Percentiles rank a stretch among this genome's conserved stretches.
phyloP scores from a whole-genome alignment of 2,329 filamentous ascomycete species.

The Leptosphaerulina australis region DNA sequence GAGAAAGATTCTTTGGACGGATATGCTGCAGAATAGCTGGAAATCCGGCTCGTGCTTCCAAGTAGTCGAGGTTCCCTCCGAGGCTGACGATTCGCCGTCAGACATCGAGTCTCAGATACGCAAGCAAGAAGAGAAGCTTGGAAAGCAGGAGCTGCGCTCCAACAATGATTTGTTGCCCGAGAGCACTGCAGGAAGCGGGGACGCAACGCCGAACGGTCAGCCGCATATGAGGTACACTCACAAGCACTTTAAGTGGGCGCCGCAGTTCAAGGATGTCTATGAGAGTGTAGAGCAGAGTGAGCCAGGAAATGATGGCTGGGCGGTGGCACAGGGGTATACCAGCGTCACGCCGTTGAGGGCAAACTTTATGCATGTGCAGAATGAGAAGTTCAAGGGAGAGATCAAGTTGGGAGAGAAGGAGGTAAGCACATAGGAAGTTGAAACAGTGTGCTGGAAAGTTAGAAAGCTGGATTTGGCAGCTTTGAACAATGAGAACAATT shows the following conservation, averaged over 20 bases:
- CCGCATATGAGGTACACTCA: slow-evolving; percentile 65
- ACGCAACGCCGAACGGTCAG: slow-evolving; percentile 36
- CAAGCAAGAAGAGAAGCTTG: slow-evolving; percentile 62
- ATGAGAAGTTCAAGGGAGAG: slow-evolving; percentile 36
- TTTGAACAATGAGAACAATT: no score
- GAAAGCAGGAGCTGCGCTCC: slow-evolving; percentile 48
- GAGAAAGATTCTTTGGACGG: slow-evolving; percentile 78
- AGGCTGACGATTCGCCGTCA: slow-evolving; percentile 63
- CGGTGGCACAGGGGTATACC: slow-evolving; percentile 83
- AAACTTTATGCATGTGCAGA: slow-evolving; percentile 77
- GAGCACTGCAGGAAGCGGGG: slow-evolving; percentile 35
- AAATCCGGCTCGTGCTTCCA: slow-evolving; percentile 82
- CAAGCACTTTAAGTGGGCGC: slow-evolving; percentile 94
- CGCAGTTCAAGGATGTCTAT: slow-evolving; percentile 84
- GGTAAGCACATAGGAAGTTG: neutral
- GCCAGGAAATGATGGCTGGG: slow-evolving; percentile 92
- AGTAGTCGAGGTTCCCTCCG: slow-evolving; percentile 71
- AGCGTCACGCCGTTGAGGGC: slow-evolving; percentile 90
- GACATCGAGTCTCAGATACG: slow-evolving; percentile 77
- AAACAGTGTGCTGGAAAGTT: neutral
- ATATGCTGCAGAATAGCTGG: slow-evolving; percentile 93
- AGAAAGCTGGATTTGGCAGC: no score
- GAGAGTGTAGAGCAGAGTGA: slow-evolving; percentile 79
- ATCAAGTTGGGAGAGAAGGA: slow-evolving; percentile 31
- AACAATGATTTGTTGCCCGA: slow-evolving; percentile 27